phyloP scores from a whole-genome alignment of 768 basidiomycete species.

The Termitomyces titanicus region DNA sequence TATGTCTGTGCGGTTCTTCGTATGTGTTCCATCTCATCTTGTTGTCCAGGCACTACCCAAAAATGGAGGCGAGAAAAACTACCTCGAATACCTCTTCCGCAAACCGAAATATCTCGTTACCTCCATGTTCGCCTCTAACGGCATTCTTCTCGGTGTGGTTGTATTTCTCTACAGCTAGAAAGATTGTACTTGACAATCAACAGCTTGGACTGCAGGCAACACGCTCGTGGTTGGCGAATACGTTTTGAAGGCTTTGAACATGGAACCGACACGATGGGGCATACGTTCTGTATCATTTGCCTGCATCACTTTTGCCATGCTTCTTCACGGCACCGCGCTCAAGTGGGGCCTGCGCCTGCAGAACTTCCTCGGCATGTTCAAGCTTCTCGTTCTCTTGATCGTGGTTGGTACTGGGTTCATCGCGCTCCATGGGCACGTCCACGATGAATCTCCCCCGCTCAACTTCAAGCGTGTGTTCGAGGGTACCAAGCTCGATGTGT shows the following conservation, averaged over 20 bases:
- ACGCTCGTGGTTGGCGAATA: slow-evolving; percentile 56
- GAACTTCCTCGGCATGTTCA: slow-evolving; percentile 54
- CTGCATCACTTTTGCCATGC: slow-evolving; percentile 28
- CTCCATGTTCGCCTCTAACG: slow-evolving; percentile 52
- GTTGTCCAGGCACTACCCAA: slow-evolving; percentile 46
- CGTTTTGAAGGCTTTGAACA: slow-evolving; percentile 21
- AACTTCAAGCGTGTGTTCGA: slow-evolving; percentile 28
- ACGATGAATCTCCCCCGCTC: slow-evolving; percentile 19
- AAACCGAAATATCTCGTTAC: slow-evolving; percentile 54
- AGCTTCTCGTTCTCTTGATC: slow-evolving; percentile 42
- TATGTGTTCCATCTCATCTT: not conserved
- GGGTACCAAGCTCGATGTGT: slow-evolving; percentile 35
- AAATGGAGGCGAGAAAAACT: slow-evolving; percentile 72
- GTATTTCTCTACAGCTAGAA: not conserved
- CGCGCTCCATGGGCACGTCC: slow-evolving; percentile 29
- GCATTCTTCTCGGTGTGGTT: slow-evolving; percentile 37
- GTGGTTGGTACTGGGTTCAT: slow-evolving; percentile 44
- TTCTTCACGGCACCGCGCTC: slow-evolving; percentile 38
- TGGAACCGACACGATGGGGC: slow-evolving; percentile 14
- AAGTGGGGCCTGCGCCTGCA: slow-evolving; percentile 53
- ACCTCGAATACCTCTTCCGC: slow-evolving; percentile 59
- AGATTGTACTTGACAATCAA: not conserved
- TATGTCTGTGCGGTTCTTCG: slow-evolving; percentile 13
- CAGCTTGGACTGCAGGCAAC: slow-evolving; percentile 28
- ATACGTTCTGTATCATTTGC: slow-evolving; percentile 25